These are phyloP conservation scores for Moniliophthora roreri DNA, from an alignment of 1,284 basidiomycete genomes.

Conservation along the genomic window DNA sequence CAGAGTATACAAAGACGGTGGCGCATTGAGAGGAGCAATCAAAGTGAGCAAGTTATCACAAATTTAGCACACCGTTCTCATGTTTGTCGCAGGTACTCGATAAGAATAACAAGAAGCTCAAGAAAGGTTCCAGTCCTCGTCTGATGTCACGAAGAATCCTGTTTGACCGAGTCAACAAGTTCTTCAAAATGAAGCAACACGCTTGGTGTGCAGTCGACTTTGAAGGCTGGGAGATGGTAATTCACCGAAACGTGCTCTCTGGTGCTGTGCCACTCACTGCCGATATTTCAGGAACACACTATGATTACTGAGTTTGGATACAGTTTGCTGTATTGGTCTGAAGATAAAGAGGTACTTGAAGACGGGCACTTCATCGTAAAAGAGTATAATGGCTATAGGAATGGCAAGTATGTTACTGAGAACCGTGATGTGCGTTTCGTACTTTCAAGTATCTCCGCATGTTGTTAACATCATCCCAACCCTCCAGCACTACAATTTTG, in stretches of 20 bases:
- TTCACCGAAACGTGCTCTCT: no score
- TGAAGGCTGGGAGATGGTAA: conserved; percentile 67
- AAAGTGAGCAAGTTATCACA: conserved; percentile 42
- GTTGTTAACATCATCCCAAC: background rate
- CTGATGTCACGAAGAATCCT: conserved; percentile 54
- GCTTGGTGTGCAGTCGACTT: conserved; percentile 78
- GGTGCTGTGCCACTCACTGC: no score
- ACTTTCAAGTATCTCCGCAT: background rate
- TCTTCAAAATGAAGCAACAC: conserved; percentile 60
- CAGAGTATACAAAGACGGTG: conserved; percentile 53
- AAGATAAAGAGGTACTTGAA: conserved; percentile 43
- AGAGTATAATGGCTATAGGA: conserved; percentile 56
- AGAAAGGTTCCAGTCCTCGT: conserved; percentile 54
- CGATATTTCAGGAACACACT: conserved; percentile 45
- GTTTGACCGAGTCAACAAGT: conserved; percentile 67
- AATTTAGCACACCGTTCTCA: conserved; percentile 1
- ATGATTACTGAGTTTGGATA: conserved; percentile 79
- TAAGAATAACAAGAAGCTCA: conserved; percentile 76
- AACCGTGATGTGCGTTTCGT: conserved; percentile 52
- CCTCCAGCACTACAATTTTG: conserved; percentile 65
- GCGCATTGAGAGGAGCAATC: conserved; percentile 53
- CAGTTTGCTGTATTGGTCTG: conserved; percentile 56
- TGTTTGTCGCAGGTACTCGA: conserved; percentile 54
- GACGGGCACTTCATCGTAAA: conserved; percentile 66
- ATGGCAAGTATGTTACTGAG: conserved; percentile 63